Base-by-base conservation (phyloP, 306 rosid species). In the Vicia faba region DNA sequence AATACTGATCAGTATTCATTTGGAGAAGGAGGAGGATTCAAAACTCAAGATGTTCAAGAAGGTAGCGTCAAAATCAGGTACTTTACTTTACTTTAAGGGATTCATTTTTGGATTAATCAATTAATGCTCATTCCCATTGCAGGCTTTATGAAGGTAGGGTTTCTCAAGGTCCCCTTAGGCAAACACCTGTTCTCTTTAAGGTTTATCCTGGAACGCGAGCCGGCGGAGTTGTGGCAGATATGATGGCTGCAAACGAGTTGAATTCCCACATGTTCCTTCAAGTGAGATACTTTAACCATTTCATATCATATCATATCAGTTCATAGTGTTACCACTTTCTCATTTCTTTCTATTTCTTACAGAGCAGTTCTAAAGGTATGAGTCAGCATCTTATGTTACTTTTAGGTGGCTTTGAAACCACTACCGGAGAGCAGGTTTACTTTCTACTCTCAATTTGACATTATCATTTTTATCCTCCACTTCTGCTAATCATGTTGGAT, bases 111-210 rank as follows among this genome's bases (percentile, higher is more conserved):
- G 38, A 33, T 33, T 1, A 7, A 7, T 33, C 7, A 1, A 2
- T 33, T 33, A 33, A 74, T 61, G 73, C 80, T 79, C 63, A 61
- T 61, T 0, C 77, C 69, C 57, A 20, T 86, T 84, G 79, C 83
- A 92, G 98, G 85, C 96, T 92, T 75, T 92, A 89, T 61, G 93
- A 89, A 75, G 98, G 98, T 38, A 92, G 96, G 72, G 88, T 92
- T 54, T 84, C 96, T 48, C 84, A 81, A 75, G 96, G 98, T 70
- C 83, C 88, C n/a, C 79, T 76, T 66, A 76, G 56, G 60, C 93
- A 95, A 23, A 83, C 88, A 29, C 71, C 96, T 0, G 83, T 92
- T 73, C 60, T 88, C 79, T 89, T 92, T 71, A 92, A 89, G 96
- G 98, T 92, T 73, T 92, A 92, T 76, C 96, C 98, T 26, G 98